Percentiles rank a stretch among this genome's conserved stretches.
phyloP scores from a whole-genome alignment of 2,329 filamentous ascomycete genomes.

The Penicillium decumbens region DNA sequence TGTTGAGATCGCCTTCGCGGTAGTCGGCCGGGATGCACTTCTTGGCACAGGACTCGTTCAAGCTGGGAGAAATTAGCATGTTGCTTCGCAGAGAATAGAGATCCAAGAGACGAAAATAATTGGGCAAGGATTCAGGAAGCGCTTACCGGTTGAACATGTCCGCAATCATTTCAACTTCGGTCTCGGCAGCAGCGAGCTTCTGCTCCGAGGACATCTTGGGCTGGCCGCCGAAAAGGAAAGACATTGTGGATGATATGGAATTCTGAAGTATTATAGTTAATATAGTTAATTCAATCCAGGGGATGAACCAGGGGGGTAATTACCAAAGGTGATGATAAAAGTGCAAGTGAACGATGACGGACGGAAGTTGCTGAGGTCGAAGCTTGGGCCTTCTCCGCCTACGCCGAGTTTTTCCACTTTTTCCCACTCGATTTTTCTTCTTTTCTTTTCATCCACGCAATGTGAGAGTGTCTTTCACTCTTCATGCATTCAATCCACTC shows the following conservation, averaged over 20 bases:
- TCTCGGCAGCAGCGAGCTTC: conserved; percentile 94
- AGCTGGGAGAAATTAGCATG: conserved; percentile 46
- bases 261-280: not conserved
- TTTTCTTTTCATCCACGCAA: conserved; percentile 16
- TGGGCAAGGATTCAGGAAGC: not conserved
- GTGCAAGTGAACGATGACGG: conserved; percentile 6
- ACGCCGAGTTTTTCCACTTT: conserved; percentile 18
- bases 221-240: conserved; percentile 65
- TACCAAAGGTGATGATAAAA: conserved; percentile 8
- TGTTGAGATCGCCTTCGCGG: conserved; percentile 95
- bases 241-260: conserved; percentile 51
- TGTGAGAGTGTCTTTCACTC: conserved; percentile 22
- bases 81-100: not conserved
- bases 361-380: conserved; percentile 11
- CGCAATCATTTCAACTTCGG: conserved; percentile 94
- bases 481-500: conserved; percentile 41
- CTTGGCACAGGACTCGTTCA: conserved; percentile 81
- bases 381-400: conserved; percentile 26
- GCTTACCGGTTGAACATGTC: conserved; percentile 96
- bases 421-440: conserved; percentile 10
- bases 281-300: not conserved
- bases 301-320: conserved; percentile 1
- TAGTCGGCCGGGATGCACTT: conserved; percentile 93
- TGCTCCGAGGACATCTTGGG: conserved; percentile 90
- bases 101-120: not conserved